Evolutionary conservation across 768 basidiomycete species (phyloP).

Genomic region (Pleurotus tuoliensis): DNA sequence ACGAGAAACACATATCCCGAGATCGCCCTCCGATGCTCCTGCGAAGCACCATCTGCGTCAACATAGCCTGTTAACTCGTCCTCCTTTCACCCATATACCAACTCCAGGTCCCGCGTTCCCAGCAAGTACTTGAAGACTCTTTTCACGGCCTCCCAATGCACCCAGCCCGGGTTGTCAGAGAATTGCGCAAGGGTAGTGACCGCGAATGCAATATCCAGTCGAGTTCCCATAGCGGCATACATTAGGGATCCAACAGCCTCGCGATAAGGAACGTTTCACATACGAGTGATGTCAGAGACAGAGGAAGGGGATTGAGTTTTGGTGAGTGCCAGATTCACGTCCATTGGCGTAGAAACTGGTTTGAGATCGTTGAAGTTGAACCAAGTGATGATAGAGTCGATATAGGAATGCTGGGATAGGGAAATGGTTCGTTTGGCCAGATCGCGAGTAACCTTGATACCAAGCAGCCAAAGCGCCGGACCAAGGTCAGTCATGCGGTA

Average conservation of each 20-base stretch:
- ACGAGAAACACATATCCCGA: conserved; percentile 22
- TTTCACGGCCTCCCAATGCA: conserved; percentile 23
- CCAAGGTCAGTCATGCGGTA: conserved; percentile 24
- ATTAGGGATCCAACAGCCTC: conserved; percentile 20
- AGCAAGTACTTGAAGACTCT: conserved; percentile 35
- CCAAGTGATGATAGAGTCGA: conserved; percentile 17
- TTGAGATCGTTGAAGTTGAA: conserved; percentile 16
- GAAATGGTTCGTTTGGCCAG: conserved; percentile 17
- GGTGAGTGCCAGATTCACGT: conserved; percentile 10
- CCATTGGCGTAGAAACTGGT: conserved; percentile 17
- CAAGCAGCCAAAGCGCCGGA: conserved; percentile 19
- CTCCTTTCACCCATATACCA: conserved; percentile 12
- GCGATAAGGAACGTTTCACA: conserved; percentile 11
- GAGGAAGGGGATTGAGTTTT: conserved; percentile 10
- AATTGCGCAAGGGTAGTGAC: conserved; percentile 21
- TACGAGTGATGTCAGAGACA: conserved; percentile 7
- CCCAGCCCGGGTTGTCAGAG: conserved; percentile 19
- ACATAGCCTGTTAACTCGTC: conserved; percentile 11
- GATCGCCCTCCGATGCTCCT: conserved; percentile 17
- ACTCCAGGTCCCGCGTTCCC: conserved; percentile 13
- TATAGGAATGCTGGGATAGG: conserved; percentile 24
- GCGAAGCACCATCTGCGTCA: conserved; percentile 12
- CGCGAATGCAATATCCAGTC: conserved; percentile 23
- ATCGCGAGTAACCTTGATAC: conserved; percentile 16
- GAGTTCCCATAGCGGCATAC: conserved; percentile 20